Conservation (phyloP, 768 basidiomycete species). For the Lactifluus volemus region DNA sequence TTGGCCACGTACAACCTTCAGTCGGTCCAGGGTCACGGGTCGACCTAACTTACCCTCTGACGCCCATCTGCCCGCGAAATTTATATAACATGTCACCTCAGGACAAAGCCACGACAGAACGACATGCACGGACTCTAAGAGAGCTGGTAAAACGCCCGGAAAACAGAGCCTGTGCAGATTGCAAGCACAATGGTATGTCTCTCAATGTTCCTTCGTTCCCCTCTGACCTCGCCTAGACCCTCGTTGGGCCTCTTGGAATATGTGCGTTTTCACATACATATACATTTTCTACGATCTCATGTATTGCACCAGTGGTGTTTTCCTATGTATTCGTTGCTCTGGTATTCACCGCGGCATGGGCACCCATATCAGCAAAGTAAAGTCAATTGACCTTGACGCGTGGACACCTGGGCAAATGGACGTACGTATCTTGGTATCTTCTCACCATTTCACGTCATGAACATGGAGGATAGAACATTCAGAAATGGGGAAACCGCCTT, state of each 20-base stretch:
- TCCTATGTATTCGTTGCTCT: slow-evolving; percentile 94
- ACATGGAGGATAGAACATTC: slow-evolving; percentile 47
- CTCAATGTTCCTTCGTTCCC: neutral
- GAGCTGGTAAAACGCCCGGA: slow-evolving; percentile 84
- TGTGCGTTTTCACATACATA: slow-evolving; percentile 42
- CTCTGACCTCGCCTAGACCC: slow-evolving; percentile 51
- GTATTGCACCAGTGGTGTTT: slow-evolving; percentile 58
- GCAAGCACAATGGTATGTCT: slow-evolving; percentile 84
- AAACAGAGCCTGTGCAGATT: slow-evolving; percentile 94
- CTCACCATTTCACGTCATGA: neutral
- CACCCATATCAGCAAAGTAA: slow-evolving; percentile 95
- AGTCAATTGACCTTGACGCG: slow-evolving; percentile 93
- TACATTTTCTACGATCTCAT: neutral
- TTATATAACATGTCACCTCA: slow-evolving; percentile 36
- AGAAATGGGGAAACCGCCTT: slow-evolving; percentile 89
- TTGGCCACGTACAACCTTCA: neutral
- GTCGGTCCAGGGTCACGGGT: neutral
- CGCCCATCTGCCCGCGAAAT: neutral
- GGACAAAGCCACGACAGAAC: slow-evolving; percentile 82
- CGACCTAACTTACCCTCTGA: neutral
- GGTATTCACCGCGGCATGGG: slow-evolving; percentile 98
- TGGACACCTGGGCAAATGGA: slow-evolving; percentile 99
- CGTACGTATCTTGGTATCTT: slow-evolving; percentile 32
- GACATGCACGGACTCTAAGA: slow-evolving; percentile 66
- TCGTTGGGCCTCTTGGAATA: slow-evolving; percentile 96